Conservation (phyloP, 768 basidiomycete species). For the Russula sp. region DNA sequence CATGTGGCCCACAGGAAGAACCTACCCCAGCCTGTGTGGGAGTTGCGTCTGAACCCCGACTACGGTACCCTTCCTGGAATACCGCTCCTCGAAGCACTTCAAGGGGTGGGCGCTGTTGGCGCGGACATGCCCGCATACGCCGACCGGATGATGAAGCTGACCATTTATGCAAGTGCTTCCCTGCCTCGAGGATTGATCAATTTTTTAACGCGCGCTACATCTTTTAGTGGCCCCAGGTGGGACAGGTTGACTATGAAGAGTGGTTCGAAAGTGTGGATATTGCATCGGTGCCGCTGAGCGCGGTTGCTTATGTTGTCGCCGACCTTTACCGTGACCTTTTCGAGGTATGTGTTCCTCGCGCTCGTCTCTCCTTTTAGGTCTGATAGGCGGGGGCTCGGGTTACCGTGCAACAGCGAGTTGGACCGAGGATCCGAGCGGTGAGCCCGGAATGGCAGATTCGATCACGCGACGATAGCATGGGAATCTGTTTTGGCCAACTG, state of each 20-base stretch:
- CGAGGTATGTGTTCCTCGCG: not conserved
- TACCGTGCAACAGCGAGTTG: conserved; percentile 16
- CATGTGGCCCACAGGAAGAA: not conserved
- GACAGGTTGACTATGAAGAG: conserved; percentile 18
- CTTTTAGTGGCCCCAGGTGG: conserved; percentile 19
- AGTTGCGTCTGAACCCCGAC: conserved; percentile 18
- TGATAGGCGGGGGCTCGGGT: not conserved
- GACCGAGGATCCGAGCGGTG: conserved; percentile 2
- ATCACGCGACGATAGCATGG: conserved; percentile 1
- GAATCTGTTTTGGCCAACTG: conserved; percentile 22
- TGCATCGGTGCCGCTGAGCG: conserved; percentile 7
- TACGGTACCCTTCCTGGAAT: conserved; percentile 21
- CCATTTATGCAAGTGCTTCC: conserved; percentile 10
- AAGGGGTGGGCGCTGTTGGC: conserved; percentile 11
- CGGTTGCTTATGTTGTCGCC: conserved; percentile 11
- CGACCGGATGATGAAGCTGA: not conserved
- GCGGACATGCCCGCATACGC: conserved; percentile 9
- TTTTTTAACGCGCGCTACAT: not conserved
- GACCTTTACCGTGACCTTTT: conserved; percentile 18
- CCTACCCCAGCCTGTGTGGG: conserved; percentile 20
- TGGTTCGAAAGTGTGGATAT: conserved; percentile 22
- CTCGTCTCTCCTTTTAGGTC: not conserved
- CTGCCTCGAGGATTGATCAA: not conserved
- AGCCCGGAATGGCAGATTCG: conserved; percentile 21
- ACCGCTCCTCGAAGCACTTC: conserved; percentile 25